These are phyloP conservation scores for Paxillus involutus DNA, from an alignment of 768 basidiomycete species.

Conservation along the genomic window DNA sequence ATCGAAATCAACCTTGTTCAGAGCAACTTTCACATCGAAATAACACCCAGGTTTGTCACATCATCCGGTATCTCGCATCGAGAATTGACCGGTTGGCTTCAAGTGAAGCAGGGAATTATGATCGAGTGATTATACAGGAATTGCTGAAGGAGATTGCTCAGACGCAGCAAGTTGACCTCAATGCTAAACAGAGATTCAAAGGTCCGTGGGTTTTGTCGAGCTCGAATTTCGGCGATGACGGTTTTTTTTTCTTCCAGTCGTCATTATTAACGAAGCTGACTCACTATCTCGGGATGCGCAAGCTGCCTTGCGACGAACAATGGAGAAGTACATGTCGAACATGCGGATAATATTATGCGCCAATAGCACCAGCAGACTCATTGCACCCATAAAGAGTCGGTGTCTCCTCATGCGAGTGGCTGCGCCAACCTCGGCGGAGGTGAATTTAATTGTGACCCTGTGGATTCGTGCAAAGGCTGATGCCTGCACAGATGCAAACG, in stretches of 20 bases:
- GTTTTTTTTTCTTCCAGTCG: constrained; percentile 52
- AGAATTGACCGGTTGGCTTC: constrained; percentile 3
- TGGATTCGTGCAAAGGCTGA: constrained; percentile 1
- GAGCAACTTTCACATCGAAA: constrained; percentile 96
- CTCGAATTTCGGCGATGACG: constrained; percentile 1
- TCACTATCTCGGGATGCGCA: constrained; percentile 94
- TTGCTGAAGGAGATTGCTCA: constrained; percentile 98
- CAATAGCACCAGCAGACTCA: constrained; percentile 91
- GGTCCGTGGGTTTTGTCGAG: constrained; percentile 44
- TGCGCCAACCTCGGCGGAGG: constrained; percentile 79
- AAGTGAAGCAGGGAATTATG: constrained; percentile 95
- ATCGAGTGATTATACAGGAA: constrained; percentile 94
- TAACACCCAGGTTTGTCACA: constrained; percentile 82
- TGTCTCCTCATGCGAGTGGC: constrained; percentile 93
- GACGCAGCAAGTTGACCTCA: constrained; percentile 96
- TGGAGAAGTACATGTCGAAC: constrained; percentile 99
- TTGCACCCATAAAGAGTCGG: constrained; percentile 94
- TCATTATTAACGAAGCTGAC: constrained; percentile 97
- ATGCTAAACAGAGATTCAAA: constrained; percentile 95
- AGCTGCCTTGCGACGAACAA: constrained; percentile 93
- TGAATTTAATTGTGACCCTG: constrained; percentile 29
- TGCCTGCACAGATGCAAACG: constrained; percentile 61
- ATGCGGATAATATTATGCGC: constrained; percentile 96
- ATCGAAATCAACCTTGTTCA: constrained; percentile 96
- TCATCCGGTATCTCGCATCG: background rate